These are phyloP conservation scores for Candida cerambycidarum DNA, from an alignment of 805 yeast genomes.

Conservation along the genomic window DNA sequence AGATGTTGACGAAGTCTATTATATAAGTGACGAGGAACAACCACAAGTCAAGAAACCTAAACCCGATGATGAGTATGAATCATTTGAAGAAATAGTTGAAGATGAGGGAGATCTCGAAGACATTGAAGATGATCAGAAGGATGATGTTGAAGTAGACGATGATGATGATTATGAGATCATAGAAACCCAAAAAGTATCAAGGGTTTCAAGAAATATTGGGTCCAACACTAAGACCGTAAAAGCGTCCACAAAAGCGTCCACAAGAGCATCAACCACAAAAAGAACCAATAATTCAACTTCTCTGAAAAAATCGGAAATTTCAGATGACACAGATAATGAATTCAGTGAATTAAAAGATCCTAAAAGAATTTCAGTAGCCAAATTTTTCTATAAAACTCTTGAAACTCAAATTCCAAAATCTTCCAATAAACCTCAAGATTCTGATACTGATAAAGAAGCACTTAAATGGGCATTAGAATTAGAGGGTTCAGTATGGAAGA, in stretches of 20 bases:
- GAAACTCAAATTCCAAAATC: slow-evolving; percentile 38
- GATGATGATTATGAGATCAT: slow-evolving; percentile 3
- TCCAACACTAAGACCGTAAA: too few relatives aligned
- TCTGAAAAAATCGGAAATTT: neutral
- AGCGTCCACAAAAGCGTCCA: slow-evolving; percentile 2
- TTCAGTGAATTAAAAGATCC: slow-evolving; percentile 23
- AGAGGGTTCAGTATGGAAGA: slow-evolving; percentile 49
- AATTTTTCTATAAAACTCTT: slow-evolving; percentile 51
- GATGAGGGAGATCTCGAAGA: slow-evolving; percentile 3
- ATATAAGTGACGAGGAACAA: slow-evolving; percentile 14
- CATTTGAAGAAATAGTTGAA: slow-evolving; percentile 9
- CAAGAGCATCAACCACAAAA: too few relatives aligned
- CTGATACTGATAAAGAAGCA: slow-evolving; percentile 34
- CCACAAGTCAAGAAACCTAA: slow-evolving; percentile 7
- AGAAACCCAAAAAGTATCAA: neutral
- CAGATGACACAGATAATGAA: neutral
- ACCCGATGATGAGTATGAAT: slow-evolving; percentile 4
- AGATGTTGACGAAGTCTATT: slow-evolving; percentile 9
- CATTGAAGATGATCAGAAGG: neutral
- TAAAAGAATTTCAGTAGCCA: slow-evolving; percentile 49
- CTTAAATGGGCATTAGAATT: slow-evolving; percentile 48
- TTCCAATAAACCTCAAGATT: slow-evolving; percentile 17
- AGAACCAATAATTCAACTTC: too few relatives aligned
- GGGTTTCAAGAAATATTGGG: too few relatives aligned
- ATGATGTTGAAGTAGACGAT: neutral